Conservation (phyloP, 2,329 filamentous ascomycete species). For the Ceratocystis ficicola region DNA sequence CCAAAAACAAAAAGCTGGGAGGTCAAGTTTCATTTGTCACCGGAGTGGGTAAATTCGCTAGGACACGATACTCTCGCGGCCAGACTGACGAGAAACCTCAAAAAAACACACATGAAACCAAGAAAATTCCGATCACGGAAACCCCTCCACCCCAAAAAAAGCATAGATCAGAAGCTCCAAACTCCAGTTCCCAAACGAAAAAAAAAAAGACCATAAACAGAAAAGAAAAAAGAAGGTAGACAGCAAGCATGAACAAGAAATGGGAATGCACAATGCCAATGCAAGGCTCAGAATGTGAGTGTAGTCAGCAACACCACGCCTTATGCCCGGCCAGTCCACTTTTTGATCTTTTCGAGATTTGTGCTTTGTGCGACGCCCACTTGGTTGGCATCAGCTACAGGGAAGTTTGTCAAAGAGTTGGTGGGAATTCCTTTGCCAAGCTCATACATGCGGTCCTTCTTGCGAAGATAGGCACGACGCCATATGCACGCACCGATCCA, state of each 20-base stretch:
- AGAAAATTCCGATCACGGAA: constrained; percentile 14
- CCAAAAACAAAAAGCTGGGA: not conserved
- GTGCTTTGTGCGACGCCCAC: not conserved
- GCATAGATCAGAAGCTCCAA: constrained; percentile 9
- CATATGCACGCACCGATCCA: constrained; percentile 58
- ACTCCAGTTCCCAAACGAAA: constrained; percentile 16
- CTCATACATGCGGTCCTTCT: constrained; percentile 47
- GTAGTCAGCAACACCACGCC: no score
- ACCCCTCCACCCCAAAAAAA: constrained; percentile 13
- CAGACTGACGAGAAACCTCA: not conserved
- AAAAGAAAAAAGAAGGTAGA: constrained; percentile 9
- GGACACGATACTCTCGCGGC: not conserved
- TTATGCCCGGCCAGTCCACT: constrained; percentile 33
- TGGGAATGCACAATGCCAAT: not conserved
- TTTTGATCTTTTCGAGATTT: constrained; percentile 34
- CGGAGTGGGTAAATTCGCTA: not conserved
- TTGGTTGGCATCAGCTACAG: not conserved
- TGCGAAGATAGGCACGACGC: constrained; percentile 61
- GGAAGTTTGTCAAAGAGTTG: constrained; percentile 25
- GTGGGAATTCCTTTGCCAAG: constrained; percentile 33
- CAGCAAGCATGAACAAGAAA: not conserved
- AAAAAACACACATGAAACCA: constrained; percentile 5
- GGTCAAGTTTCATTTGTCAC: not conserved
- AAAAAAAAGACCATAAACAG: constrained; percentile 6
- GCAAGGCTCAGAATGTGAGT: no score